phyloP scores from a whole-genome alignment of 2,329 filamentous ascomycete species.

The Diaporthe batatas region DNA sequence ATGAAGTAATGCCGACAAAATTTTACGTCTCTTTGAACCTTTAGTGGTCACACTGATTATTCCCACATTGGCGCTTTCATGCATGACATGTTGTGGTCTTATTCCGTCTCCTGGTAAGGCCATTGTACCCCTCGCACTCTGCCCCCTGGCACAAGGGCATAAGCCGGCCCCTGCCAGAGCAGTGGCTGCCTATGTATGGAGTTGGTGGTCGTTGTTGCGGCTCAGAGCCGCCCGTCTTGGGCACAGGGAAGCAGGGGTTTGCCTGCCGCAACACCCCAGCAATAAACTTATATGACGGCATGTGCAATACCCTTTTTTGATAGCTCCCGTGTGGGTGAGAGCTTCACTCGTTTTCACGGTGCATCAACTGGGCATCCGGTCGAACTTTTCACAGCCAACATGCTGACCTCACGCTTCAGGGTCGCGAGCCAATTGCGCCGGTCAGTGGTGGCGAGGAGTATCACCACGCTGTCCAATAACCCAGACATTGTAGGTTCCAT shows the following conservation, averaged over 20 bases:
- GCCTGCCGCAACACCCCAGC: constrained; percentile 35
- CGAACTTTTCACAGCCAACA: constrained; percentile 40
- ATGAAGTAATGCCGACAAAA: constrained; percentile 20
- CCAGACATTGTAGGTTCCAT: constrained; percentile 64
- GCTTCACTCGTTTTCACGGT: not conserved
- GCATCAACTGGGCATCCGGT: not conserved
- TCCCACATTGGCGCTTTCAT: not conserved
- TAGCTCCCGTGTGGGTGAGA: not conserved
- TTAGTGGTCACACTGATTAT: not conserved
- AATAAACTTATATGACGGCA: constrained; percentile 37
- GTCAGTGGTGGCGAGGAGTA: constrained; percentile 48
- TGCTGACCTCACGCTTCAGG: constrained; percentile 51
- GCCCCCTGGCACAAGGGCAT: not conserved
- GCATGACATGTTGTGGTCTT: no score
- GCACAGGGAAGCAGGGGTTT: constrained; percentile 30
- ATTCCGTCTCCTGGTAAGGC: not conserved
- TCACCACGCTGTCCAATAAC: constrained; percentile 65
- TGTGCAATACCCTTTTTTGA: constrained; percentile 20
- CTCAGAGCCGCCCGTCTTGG: constrained; percentile 4
- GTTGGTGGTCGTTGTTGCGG: not conserved
- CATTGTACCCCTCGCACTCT: not conserved
- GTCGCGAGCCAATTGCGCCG: constrained; percentile 45
- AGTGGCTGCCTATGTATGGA: not conserved
- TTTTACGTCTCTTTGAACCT: constrained; percentile 4
- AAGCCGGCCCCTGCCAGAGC: not conserved